phyloP scores from a whole-genome alignment of 2,329 filamentous ascomycete genomes.

The Coniosporium tulheliwenetii region DNA sequence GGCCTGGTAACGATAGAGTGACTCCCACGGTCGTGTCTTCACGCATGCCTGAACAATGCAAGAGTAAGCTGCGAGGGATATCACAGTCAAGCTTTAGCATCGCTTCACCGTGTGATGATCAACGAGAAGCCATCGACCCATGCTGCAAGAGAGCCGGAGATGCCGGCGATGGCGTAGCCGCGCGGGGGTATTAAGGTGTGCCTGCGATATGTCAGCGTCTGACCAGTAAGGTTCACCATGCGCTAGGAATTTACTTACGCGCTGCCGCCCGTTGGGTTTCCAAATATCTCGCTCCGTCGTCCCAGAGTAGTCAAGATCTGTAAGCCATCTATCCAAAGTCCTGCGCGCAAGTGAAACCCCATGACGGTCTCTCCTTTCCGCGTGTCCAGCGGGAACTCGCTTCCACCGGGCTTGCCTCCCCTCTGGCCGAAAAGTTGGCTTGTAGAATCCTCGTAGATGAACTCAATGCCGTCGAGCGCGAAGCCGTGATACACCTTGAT shows the following conservation, averaged over 20 bases:
- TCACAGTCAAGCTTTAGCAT: neutral
- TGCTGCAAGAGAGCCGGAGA: slow-evolving; percentile 63
- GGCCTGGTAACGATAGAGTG: no score
- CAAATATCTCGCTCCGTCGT: slow-evolving; percentile 73
- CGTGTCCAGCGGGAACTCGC: slow-evolving; percentile 69
- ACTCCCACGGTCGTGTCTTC: no score
- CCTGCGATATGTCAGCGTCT: slow-evolving; percentile 30
- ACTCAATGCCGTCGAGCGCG: slow-evolving; percentile 75
- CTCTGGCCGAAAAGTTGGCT: slow-evolving; percentile 76
- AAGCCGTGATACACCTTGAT: slow-evolving; percentile 64
- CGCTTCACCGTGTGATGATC: slow-evolving; percentile 51
- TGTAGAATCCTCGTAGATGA: slow-evolving; percentile 77
- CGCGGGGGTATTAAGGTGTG: slow-evolving; percentile 78
- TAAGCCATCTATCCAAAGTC: slow-evolving; percentile 72
- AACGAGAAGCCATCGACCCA: slow-evolving; percentile 82
- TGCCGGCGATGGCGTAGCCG: slow-evolving; percentile 76
- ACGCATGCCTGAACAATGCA: no score
- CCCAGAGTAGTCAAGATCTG: slow-evolving; percentile 81
- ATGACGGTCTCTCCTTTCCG: slow-evolving; percentile 73
- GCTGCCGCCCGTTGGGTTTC: slow-evolving; percentile 64
- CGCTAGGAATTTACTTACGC: slow-evolving; percentile 26
- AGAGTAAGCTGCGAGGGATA: no score
- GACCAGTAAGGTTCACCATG: slow-evolving; percentile 1
- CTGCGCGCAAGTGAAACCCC: slow-evolving; percentile 71
- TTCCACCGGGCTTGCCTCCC: slow-evolving; percentile 53